These are phyloP conservation scores for Penicillium sp. DNA, from an alignment of 2,329 filamentous ascomycete species.

Conservation along the genomic window DNA sequence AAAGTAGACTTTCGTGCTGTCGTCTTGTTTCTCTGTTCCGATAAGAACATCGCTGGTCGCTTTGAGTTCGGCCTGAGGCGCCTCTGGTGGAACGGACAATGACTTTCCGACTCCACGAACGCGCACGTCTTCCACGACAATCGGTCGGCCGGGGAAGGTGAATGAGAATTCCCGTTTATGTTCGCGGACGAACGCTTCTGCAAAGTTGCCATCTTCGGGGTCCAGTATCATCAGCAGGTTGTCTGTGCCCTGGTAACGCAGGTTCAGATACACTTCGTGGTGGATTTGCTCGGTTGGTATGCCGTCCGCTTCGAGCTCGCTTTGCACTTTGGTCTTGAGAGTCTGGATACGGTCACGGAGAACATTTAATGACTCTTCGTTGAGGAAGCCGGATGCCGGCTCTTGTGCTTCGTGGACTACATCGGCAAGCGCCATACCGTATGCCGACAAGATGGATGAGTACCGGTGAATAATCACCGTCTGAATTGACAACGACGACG, in stretches of 20 bases:
- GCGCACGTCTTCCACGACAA: constrained; percentile 85
- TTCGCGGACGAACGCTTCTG: background rate
- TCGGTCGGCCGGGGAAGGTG: constrained; percentile 79
- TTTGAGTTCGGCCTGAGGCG: background rate
- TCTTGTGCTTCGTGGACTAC: background rate
- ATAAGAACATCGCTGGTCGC: background rate
- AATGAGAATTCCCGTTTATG: constrained; percentile 44
- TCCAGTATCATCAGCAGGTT: background rate
- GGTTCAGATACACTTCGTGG: background rate
- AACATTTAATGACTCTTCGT: background rate
- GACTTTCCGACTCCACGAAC: constrained; percentile 48
- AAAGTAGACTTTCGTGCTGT: background rate
- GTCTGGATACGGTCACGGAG: no score
- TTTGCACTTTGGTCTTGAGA: background rate
- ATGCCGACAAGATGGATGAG: background rate
- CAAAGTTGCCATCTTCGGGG: background rate
- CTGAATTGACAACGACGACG: background rate
- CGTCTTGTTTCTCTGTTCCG: background rate
- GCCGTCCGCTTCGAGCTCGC: background rate
- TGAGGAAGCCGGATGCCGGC: background rate
- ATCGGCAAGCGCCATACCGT: background rate
- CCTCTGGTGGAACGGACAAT: background rate
- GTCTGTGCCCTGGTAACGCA: background rate
- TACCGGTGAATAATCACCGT: background rate
- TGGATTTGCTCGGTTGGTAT: background rate